These are phyloP conservation scores for Colletotrichum plurivorum DNA, from an alignment of 2,329 filamentous ascomycete genomes.

Conservation along the genomic window DNA sequence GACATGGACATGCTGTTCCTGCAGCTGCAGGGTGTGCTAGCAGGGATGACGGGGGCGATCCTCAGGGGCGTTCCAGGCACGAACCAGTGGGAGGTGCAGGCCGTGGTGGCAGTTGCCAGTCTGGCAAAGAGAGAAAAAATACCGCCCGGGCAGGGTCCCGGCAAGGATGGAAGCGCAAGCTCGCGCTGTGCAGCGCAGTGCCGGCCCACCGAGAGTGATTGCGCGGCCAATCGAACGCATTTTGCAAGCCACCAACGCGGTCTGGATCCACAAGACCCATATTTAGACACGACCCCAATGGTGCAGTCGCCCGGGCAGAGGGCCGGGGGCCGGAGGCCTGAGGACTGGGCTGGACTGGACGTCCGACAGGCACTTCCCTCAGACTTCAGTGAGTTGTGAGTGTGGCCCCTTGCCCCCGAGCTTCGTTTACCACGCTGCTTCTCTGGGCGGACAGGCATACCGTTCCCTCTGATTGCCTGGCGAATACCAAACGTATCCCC, in stretches of 20 bases:
- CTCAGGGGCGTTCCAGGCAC: conserved; percentile 36
- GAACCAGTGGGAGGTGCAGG: conserved; percentile 40
- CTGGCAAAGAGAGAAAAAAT: not conserved
- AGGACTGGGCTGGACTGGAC: conserved; percentile 11
- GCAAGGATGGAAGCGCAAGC: conserved; percentile 21
- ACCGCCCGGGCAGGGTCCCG: conserved; percentile 18
- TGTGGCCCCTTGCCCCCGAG: not conserved
- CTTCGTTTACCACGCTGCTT: not conserved
- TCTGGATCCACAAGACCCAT: conserved; percentile 18
- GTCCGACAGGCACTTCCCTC: conserved; percentile 12
- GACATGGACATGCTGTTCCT: conserved; percentile 38
- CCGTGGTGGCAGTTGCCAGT: conserved; percentile 1
- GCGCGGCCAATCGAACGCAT: conserved; percentile 21
- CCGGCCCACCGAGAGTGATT: conserved; percentile 25
- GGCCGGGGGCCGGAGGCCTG: not conserved
- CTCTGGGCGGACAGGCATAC: conserved; percentile 10
- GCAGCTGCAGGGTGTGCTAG: conserved; percentile 31
- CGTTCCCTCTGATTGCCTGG: conserved; percentile 2
- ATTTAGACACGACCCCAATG: conserved; percentile 33
- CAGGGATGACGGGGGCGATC: conserved; percentile 35
- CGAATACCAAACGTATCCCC: not conserved
- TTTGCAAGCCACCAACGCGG: not conserved
- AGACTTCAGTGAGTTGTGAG: not conserved
- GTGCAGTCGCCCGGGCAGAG: conserved; percentile 19
- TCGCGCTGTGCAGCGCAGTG: conserved; percentile 22